A percentile compares a stretch with the other conserved stretches of the same genome.
phyloP scores from a whole-genome alignment of 2,329 filamentous ascomycete species.

The Phialophora chinensis region DNA sequence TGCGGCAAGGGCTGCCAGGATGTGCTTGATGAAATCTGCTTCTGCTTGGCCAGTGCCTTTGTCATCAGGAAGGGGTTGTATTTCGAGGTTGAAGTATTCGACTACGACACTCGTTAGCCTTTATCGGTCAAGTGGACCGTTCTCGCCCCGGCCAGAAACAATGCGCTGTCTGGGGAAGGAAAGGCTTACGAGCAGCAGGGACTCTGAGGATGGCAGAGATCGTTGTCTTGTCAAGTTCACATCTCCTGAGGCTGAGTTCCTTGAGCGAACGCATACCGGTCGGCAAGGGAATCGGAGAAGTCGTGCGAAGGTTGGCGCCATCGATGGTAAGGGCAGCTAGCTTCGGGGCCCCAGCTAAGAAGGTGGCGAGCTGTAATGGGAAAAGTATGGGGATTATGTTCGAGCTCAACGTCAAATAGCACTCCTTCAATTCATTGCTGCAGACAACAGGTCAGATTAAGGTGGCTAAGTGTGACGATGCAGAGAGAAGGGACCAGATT shows the following conservation, averaged over 20 bases:
- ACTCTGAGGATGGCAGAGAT: not conserved
- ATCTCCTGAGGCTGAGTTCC: not conserved
- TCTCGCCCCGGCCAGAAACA: not conserved
- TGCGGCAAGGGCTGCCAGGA: not conserved
- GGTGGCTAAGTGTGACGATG: not conserved
- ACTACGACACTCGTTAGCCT: not conserved
- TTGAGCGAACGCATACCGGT: not conserved
- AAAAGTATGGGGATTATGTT: not conserved
- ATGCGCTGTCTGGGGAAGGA: not conserved
- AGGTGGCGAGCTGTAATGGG: not conserved
- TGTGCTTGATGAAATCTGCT: not conserved
- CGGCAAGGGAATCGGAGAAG: not conserved
- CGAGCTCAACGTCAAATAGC: not conserved
- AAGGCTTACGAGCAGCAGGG: not conserved
- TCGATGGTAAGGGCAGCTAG: not conserved
- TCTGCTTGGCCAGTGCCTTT: not conserved
- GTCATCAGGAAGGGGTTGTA: not conserved
- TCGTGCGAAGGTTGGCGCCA: not conserved
- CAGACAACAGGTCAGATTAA: not conserved
- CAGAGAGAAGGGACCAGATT: not conserved
- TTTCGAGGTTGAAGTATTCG: not conserved
- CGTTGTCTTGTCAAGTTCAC: not conserved
- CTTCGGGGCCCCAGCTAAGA: not conserved
- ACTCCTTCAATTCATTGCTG: not conserved
- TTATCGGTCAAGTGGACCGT: not conserved